These are phyloP conservation scores for Backusella mclennaniae DNA, from an alignment of 192 early-diverging fungal genomes.

Conservation along the genomic window DNA sequence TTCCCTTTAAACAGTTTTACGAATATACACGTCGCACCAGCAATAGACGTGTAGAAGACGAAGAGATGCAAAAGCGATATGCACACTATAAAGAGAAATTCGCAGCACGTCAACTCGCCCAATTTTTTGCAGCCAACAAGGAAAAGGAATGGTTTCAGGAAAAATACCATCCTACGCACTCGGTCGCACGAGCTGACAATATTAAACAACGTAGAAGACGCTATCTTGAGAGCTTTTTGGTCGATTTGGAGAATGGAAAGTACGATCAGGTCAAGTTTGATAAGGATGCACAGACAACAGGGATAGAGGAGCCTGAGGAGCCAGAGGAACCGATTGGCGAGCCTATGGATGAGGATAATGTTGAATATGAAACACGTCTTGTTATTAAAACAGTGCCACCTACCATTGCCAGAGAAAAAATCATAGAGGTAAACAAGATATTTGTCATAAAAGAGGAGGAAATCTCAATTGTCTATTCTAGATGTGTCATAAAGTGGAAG, in stretches of 20 bases:
- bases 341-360: conserved; percentile 16
- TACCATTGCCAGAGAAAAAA: conserved; percentile 56
- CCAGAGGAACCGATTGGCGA: conserved; percentile 19
- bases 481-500: conserved; percentile 66
- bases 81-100: conserved; percentile 83
- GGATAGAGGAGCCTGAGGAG: neutral
- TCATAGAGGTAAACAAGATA: conserved; percentile 55
- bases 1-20: conserved; percentile 72
- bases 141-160: conserved; percentile 91
- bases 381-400: conserved; percentile 84
- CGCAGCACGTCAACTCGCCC: conserved; percentile 59
- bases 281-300: conserved; percentile 28
- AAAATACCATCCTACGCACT: conserved; percentile 84
- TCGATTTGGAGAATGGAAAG: conserved; percentile 68
- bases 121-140: conserved; percentile 77
- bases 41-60: conserved; percentile 63
- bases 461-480: conserved; percentile 22
- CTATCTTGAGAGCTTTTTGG: conserved; percentile 58
- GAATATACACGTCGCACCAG: conserved; percentile 65
- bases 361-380: conserved; percentile 43
- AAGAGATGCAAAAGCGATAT: conserved; percentile 79
- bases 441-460: neutral
- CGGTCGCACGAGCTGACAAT: conserved; percentile 49
- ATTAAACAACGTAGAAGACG: conserved; percentile 53
- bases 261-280: conserved; percentile 64